Base-by-base conservation (phyloP, 1,139 yeast species). In the Wickerhamiella infanticola region DNA sequence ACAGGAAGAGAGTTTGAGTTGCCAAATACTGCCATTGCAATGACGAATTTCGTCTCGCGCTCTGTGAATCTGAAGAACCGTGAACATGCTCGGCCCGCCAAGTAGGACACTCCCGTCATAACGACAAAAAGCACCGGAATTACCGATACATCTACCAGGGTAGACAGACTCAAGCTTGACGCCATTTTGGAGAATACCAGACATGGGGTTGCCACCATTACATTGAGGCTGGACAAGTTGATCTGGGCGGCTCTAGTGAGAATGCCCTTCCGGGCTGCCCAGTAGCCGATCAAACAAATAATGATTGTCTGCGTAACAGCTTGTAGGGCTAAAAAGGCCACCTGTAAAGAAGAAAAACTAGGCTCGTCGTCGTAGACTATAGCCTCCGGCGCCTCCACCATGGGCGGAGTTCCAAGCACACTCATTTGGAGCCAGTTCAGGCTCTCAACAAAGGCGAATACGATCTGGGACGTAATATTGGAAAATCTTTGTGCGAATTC, bases 1-100 rank as follows among this genome's bases (percentile, higher is more conserved):
- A 80, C 94, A 3, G 69, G 71, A 47, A 61, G 60, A 37, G 63
- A 63, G 57, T 81, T 81, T 39, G 86, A 79, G 62, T 83, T 83
- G 44, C 93, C 94, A 63, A 83, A 83, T 13, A 81, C 93, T 0
- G 85, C 83, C 90, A 83, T 82, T 5, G 94, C 94, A 25, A 86
- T 81, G 42, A 83, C 94, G 56, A 80, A 83, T 63, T 82, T 81
- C 6, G 79, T 58, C 61, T 83, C 93, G 1, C 82, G 75, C 36
- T 66, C 69, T 53, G 77, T 77, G 55, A 83, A 67, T 5, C 62
- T 60, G 51, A 81, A 62, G 31, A 73, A 46, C 29, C 64, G 57
- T 6, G 79, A 67, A 37, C 74, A 69, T 35, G 72, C 46, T 40
- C 68, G 63, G 3, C 88, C 77, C 47, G 82, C 73, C 6, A 60